Evolutionary conservation across 257 asterid species (phyloP).

Genomic region (Solanum gracilifrons): DNA sequence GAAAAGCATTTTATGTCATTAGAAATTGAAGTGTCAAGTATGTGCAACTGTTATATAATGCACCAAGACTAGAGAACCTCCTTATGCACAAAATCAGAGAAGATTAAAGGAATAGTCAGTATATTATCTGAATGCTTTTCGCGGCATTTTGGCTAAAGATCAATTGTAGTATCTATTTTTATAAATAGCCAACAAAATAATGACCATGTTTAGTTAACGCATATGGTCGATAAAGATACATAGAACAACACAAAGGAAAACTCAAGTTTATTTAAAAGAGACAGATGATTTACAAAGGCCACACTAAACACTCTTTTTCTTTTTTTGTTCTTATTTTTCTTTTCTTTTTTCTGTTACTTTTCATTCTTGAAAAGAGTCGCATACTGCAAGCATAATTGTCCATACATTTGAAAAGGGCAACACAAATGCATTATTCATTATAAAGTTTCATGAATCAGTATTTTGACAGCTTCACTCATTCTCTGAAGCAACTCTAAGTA

Average conservation of each 20-base stretch:
- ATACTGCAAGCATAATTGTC: constrained; percentile 4
- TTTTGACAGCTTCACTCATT: constrained; percentile 11
- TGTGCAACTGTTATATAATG: background rate
- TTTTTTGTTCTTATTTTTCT: background rate
- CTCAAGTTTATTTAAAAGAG: background rate
- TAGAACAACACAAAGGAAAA: background rate
- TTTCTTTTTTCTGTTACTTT: background rate
- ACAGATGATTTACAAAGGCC: background rate
- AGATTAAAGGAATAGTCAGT: background rate
- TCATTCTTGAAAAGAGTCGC: background rate
- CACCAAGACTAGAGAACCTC: background rate
- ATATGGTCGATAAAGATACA: background rate
- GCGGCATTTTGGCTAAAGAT: background rate
- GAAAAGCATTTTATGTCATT: background rate
- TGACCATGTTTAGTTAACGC: background rate
- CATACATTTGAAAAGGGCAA: constrained; percentile 10
- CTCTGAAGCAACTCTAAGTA: constrained; percentile 24
- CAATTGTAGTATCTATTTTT: background rate
- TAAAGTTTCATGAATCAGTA: constrained; percentile 34
- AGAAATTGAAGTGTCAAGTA: background rate
- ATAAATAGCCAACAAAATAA: background rate
- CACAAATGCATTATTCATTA: constrained; percentile 33
- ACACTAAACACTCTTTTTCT: background rate
- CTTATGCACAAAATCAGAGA: background rate
- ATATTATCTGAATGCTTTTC: background rate